phyloP scores from a whole-genome alignment of 768 basidiomycete species.

The Gyrodon lividus region DNA sequence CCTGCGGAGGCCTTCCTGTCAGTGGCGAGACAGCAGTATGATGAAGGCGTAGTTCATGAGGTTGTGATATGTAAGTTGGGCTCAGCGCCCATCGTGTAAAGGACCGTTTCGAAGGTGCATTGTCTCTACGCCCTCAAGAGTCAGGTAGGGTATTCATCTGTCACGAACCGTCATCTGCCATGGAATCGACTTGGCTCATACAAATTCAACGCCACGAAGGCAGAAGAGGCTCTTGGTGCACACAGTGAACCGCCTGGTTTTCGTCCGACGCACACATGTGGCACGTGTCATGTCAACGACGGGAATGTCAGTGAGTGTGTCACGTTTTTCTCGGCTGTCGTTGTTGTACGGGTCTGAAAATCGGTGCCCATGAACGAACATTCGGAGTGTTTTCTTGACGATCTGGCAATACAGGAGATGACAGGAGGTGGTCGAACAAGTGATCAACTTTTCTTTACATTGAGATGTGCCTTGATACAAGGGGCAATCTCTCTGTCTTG shows the following conservation, averaged over 20 bases:
- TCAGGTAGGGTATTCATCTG: no score
- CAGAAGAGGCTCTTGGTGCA: conserved; percentile 88
- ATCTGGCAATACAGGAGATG: conserved; percentile 69
- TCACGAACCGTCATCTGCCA: no score
- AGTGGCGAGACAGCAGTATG: conserved; percentile 82
- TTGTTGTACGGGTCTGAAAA: no score
- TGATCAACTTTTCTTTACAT: conserved; percentile 86
- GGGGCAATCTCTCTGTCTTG: conserved; percentile 52
- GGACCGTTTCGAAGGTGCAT: no score
- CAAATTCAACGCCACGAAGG: conserved; percentile 77
- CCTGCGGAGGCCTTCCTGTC: conserved; percentile 82
- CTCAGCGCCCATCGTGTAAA: conserved; percentile 87
- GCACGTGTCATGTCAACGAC: no score
- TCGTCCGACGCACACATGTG: conserved; percentile 95
- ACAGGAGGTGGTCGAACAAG: conserved; percentile 64
- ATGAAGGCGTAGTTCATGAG: conserved; percentile 70
- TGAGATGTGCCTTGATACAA: conserved; percentile 73
- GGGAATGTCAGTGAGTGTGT: no score
- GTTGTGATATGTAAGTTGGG: conserved; percentile 91
- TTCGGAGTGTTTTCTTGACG: conserved; percentile 64
- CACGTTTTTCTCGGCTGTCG: no score
- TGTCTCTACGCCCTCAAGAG: no score
- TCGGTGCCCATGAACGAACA: no score
- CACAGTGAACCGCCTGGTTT: conserved; percentile 92
- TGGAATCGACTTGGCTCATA: no score